Percentiles rank a stretch among this genome's conserved stretches.
phyloP scores from a whole-genome alignment of 352 stramenopile species.

The Phytophthora macrochlamydospora region DNA sequence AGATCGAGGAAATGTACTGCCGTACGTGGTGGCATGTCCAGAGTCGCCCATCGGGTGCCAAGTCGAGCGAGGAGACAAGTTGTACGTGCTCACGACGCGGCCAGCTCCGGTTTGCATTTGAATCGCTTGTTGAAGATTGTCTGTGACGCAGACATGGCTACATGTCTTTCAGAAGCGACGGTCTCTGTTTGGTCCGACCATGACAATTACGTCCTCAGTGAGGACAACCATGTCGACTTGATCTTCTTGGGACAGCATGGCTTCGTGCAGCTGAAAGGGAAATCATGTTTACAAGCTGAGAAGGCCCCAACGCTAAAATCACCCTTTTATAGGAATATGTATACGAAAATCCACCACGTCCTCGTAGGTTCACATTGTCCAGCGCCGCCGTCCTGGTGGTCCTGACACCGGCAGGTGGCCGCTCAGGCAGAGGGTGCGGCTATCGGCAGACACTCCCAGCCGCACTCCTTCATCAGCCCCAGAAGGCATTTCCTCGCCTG shows the following conservation, averaged over 20 bases:
- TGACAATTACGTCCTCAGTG: not conserved
- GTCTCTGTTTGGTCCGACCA: not conserved
- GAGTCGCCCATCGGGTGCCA: constrained; percentile 19
- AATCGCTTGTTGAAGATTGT: not conserved
- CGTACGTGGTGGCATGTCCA: constrained; percentile 58
- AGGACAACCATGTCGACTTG: not conserved
- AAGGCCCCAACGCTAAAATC: no score
- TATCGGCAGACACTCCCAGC: not conserved
- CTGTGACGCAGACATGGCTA: not conserved
- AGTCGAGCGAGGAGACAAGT: constrained; percentile 38
- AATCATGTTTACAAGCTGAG: not conserved
- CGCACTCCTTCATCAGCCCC: not conserved
- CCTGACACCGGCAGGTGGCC: no score
- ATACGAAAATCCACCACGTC: not conserved
- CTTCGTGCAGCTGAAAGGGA: not conserved
- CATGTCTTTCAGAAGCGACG: not conserved
- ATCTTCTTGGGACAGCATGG: not conserved
- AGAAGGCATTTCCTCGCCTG: not conserved
- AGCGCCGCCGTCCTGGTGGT: not conserved
- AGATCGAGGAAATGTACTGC: constrained; percentile 45
- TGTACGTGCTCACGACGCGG: constrained; percentile 44
- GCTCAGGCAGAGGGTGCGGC: no score
- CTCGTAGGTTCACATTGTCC: not conserved
- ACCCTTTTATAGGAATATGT: not conserved
- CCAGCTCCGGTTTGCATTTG: constrained; percentile 15